Conservation (phyloP, 1,284 basidiomycete species). For the Heterobasidion occidentale region DNA sequence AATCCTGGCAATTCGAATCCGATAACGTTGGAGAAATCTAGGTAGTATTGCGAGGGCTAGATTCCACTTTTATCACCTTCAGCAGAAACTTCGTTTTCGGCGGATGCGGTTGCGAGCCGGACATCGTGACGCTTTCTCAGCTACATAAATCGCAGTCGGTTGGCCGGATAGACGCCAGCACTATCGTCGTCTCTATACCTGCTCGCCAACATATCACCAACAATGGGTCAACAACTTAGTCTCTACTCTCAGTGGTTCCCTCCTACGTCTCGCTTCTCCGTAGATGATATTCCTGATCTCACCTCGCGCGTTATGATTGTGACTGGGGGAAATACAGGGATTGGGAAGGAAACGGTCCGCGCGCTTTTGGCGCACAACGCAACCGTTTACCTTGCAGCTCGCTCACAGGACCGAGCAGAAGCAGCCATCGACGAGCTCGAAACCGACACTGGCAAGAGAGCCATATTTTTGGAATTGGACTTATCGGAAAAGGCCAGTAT, state of each 20-base stretch:
- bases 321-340: conserved; percentile 22
- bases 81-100: no score
- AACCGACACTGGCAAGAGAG: conserved; percentile 17
- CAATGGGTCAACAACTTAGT: background rate
- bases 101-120: no score
- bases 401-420: conserved; percentile 16
- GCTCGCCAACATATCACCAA: background rate
- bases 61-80: no score
- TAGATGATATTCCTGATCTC: conserved; percentile 21
- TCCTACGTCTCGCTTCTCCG: conserved; percentile 6
- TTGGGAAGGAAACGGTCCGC: conserved; percentile 22
- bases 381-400: conserved; percentile 24
- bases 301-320: conserved; percentile 20
- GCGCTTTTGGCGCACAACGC: conserved; percentile 18
- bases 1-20: no score
- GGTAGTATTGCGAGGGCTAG: no score
- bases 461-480: conserved; percentile 23
- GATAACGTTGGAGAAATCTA: no score
- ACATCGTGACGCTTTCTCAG: no score
- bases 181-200: no score
- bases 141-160: no score
- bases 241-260: conserved; percentile 8
- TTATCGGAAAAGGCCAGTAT: conserved; percentile 33
- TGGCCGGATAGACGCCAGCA: no score
- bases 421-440: conserved; percentile 25